These are phyloP conservation scores for Ulmus americana DNA, from an alignment of 331 rosid species.

Conservation along the genomic window DNA sequence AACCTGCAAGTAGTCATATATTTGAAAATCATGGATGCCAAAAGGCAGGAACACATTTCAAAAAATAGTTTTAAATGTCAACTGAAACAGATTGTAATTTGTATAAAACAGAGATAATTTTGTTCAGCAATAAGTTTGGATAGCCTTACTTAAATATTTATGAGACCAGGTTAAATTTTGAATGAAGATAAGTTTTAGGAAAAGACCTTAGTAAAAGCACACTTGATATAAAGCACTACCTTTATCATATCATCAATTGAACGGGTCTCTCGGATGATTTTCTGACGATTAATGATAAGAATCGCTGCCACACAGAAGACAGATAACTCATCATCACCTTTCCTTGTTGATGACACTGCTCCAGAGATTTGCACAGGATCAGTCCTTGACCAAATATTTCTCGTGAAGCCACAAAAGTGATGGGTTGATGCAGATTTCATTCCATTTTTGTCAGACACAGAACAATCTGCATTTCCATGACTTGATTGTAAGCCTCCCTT, in stretches of 20 bases:
- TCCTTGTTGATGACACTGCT: conserved; percentile 48
- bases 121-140: not conserved
- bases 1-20: not conserved
- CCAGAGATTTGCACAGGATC: conserved; percentile 39
- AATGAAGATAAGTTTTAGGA: not conserved
- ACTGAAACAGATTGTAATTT: not conserved
- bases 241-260: conserved; percentile 90
- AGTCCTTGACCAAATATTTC: conserved; percentile 62
- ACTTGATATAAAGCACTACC: conserved; percentile 45
- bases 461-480: conserved; percentile 34
- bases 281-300: conserved; percentile 68
- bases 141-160: not conserved
- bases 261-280: conserved; percentile 68
- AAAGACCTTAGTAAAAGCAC: not conserved
- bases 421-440: conserved; percentile 44
- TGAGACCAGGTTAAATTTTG: not conserved
- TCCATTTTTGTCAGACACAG: conserved; percentile 34
- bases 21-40: not conserved
- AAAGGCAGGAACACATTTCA: not conserved
- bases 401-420: conserved; percentile 72
- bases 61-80: not conserved
- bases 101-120: not conserved
- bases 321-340: conserved; percentile 62
- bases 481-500: conserved; percentile 39
- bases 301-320: conserved; percentile 85